Base-by-base conservation (phyloP, 371 early-diverging fungal species). In the Mortierella sp. region DNA sequence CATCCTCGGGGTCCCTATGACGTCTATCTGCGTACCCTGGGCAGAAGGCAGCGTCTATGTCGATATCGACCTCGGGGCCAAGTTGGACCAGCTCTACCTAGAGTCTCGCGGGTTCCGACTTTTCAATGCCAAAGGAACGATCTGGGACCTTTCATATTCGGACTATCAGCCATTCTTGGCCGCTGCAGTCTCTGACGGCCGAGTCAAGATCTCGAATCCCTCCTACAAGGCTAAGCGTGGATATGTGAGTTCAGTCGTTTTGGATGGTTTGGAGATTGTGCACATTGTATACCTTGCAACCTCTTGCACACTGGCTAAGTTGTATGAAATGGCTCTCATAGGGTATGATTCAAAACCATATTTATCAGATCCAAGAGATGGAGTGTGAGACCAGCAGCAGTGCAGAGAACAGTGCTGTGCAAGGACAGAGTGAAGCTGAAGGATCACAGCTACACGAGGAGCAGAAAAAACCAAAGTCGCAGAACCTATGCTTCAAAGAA, bases 81-180 rank as follows among this genome's bases (percentile, higher is more conserved):
- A 60, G 54, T n/a, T 74, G 24, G 65, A 68, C 19, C 68, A 68
- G 43, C 52, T 68, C 12, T 64, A 74, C 45, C 37, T 53, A 9
- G 68, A 67, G 34, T 56, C 52, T 13, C 41, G 60, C 8, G 60
- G 64, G 12, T 56, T 74, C 31, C 39, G 64, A 50, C 12, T 68
- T 29, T 68, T 74, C 41, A 60, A 54, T 45, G 52, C 58, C 24
- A 49, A 67, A 22, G 76, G 76, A 1, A 57, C 56, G 17, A 67
- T 74, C 12, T 74, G 76, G 76, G 68, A 67, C 51, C 22, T 74
- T 10, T 54, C 63, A 16, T 74, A 64, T 34, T 74, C 76, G 0
- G 64, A 74, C 9, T 74, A 52, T 22, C 76, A 74, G 19, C 76
- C 76, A 0, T 74, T 55, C 37, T n/a, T 67, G 14, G 69, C 76